Evolutionary conservation across 2,329 filamentous ascomycete species (phyloP).

Genomic region (Aaosphaeria arxii): DNA sequence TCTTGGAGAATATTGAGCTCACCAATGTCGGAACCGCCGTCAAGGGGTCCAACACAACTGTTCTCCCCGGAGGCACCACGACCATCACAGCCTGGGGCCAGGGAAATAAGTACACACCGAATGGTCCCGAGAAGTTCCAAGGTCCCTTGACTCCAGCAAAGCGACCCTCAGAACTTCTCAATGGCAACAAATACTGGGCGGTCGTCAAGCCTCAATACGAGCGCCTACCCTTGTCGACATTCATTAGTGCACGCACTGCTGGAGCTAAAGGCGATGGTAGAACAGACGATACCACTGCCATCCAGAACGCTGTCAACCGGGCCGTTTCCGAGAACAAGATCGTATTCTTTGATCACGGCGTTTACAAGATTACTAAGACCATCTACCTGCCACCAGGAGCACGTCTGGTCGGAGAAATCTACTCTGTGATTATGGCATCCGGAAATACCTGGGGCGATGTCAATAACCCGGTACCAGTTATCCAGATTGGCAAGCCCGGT

Average conservation of each 20-base stretch:
- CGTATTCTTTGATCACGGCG: constrained; percentile 59
- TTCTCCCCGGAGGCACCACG: constrained; percentile 30
- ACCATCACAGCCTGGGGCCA: constrained; percentile 36
- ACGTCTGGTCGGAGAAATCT: constrained; percentile 81
- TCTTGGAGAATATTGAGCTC: constrained; percentile 54
- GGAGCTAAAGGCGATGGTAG: constrained; percentile 74
- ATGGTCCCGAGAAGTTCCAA: constrained; percentile 46
- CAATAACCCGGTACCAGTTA: constrained; percentile 58
- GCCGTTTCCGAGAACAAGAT: constrained; percentile 54
- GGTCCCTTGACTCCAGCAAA: constrained; percentile 45
- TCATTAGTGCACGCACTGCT: constrained; percentile 51
- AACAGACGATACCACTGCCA: constrained; percentile 77
- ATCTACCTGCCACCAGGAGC: constrained; percentile 64
- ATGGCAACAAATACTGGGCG: constrained; percentile 47
- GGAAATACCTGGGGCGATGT: constrained; percentile 54
- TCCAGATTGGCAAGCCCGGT: constrained; percentile 64
- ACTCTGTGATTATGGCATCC: constrained; percentile 78
- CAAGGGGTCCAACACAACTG: constrained; percentile 21
- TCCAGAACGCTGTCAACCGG: constrained; percentile 71
- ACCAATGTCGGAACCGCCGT: constrained; percentile 33
- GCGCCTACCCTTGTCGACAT: constrained; percentile 56
- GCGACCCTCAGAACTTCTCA: constrained; percentile 48
- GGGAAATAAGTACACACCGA: constrained; percentile 33
- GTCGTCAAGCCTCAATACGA: constrained; percentile 52
- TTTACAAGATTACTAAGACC: constrained; percentile 57